Base-by-base conservation (phyloP, 2,329 filamentous ascomycete genomes). In the Dactylellina drechsleri region DNA sequence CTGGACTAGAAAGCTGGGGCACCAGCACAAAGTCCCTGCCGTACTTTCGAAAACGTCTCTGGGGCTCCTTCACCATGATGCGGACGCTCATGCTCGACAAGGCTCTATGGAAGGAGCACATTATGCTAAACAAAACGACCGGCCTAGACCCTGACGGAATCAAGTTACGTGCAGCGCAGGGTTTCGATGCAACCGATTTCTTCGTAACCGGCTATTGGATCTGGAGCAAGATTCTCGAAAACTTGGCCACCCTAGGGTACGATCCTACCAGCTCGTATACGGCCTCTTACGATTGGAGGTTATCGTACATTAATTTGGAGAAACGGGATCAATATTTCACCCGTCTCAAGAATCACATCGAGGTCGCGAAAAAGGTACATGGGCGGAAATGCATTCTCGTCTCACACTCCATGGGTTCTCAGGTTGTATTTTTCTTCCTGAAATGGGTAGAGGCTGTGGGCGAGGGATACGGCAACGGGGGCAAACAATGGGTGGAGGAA, bases 61-160 rank as follows among this genome's bases (percentile, higher is more conserved):
- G 95, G 95, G 95, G 95, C 3, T 97, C 92, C 78, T 99, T 96
- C 95, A 96, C 88, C 77, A 99, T 99, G 95, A 97, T 99, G 93
- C 88, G 91, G 58, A 94, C 95, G 0, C 83, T 99, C 77, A 92
- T 99, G 1, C 83, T 96, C 79, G 95, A 98, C 82, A 97, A 98
- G 82, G 90, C 96, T 28, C 86, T 87, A 40, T 99, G 95, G 95
- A 99, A 97, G 84, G 90, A 85, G 79, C 95, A 99, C 81, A 92
- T 99, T 78, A 98, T 98, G 93, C 86, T 99, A 10, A 95, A 99
- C 82, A 93, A 94, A 81, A 83, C 88, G 43, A 97, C 94, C 0
- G 95, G 95, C 0, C 85, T 99, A 20, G 95, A 99, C 81, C 95
- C 95, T 0, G 92, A 93, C 0, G 89, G 90, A 12, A 88, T 75